Evolutionary conservation across 208 protist genomes (phyloP), one percentile per base, ranked within the genome.

Genomic region (Endotrypanum monterogeii): DNA sequence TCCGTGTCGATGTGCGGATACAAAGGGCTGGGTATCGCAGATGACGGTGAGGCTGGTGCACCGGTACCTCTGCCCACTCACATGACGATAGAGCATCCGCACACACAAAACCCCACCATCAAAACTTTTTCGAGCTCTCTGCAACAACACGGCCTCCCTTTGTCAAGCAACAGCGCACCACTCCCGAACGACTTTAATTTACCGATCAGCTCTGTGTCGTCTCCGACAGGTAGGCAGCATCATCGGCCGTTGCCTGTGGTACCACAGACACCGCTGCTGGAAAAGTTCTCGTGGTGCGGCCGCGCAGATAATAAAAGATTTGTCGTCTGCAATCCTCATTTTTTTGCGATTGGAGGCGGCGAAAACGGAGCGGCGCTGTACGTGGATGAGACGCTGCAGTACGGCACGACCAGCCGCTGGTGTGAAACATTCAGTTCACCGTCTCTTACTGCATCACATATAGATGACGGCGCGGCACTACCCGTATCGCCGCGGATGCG

Each of bases 351-450:
- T 16, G 88, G 88, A 0, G 88, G 82, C 18, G 88, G 88, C 37
- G 67, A 79, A 20, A 79, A 81, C 41, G 88, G 88, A 12, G 83
- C 88, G 0, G 85, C 88, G 7, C 62, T 93, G 16, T 88, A 82
- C 69, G 67, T 93, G 0, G 86, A 90, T 61, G 79, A 70, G 35
- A 68, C 78, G 35, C 68, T 93, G n/a, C 79, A 84, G 69, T 84
- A 79, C 58, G 85, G 88, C 48, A 87, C 79, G 25, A 93, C 82
- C 74, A 90, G 86, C 73, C 25, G 61, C 16, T 75, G 78, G 73
- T 93, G 86, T 62, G 74, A 72, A 4, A 93, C 88, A 1, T 93
- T 87, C 65, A 70, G 62, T 46, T 86, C 82, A 0, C 86, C 88
- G n/a, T 75, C 75, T 46, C 80, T 93, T 35, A 77, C 76, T 23